Conservation (phyloP, 495 filamentous ascomycete species). For the Daldinia concentrica region DNA sequence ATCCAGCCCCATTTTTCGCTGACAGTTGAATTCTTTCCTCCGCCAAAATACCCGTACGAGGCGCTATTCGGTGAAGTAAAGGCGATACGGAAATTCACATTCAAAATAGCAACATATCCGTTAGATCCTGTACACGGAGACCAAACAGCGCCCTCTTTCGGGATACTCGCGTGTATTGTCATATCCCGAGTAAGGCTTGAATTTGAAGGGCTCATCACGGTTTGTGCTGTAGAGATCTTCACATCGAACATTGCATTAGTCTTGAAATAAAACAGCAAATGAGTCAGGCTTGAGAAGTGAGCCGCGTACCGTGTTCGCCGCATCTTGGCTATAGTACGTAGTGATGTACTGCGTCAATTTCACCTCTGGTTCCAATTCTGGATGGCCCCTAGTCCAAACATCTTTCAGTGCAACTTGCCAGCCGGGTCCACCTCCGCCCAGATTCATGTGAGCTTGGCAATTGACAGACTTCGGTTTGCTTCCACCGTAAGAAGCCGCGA, state of each 20-base stretch:
- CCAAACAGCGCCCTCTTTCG: conserved; percentile 42
- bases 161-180: conserved; percentile 18
- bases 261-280: neutral
- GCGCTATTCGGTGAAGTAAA: conserved; percentile 31
- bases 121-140: conserved; percentile 40
- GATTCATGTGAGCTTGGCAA: conserved; percentile 28
- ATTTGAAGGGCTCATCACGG: conserved; percentile 4
- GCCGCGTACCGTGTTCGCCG: conserved; percentile 32
- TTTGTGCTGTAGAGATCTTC: conserved; percentile 11
- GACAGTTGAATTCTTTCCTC: conserved; percentile 20
- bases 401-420: conserved; percentile 31
- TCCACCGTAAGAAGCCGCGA: conserved; percentile 50
- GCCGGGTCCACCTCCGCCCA: conserved; percentile 20
- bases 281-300: neutral
- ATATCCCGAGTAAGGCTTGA: conserved; percentile 15
- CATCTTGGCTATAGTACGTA: conserved; percentile 50
- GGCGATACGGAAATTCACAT: conserved; percentile 51
- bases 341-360: conserved; percentile 47
- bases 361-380: conserved; percentile 47
- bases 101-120: conserved; percentile 47
- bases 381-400: conserved; percentile 49
- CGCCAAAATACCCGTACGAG: conserved; percentile 25
- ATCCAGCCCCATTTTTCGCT: conserved; percentile 27
- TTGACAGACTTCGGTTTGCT: conserved; percentile 29
- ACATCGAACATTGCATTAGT: neutral